Base-by-base conservation (phyloP, 2,329 filamentous ascomycete species). In the Neonectria faginata region DNA sequence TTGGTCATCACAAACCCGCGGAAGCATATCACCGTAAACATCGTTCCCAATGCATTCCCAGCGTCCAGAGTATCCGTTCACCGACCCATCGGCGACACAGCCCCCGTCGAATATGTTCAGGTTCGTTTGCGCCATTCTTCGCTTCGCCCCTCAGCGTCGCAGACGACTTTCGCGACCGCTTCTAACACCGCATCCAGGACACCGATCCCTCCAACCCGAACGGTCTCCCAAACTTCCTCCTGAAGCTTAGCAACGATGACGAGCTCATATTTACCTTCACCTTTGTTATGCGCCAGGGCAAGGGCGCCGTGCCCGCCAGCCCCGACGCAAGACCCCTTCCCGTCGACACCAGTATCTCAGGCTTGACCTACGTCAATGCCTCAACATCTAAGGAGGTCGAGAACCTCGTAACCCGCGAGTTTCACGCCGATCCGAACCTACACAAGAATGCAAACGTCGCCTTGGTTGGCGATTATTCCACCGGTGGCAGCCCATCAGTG, bases 361-460 rank as follows among this genome's bases (percentile, higher is more conserved):
- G 95, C 56, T 85, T 99, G 66, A 99, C 96, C 9, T 98, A 94
- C 77, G 91, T 97, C 67, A 95, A 95, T 78, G 95, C 93, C 45
- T 93, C 94, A 0, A 97, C 90, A 57, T 82, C 89, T 33, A 92
- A 88, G 79, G 96, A 99, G 74, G 88, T 99, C 58, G 96, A 98
- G 75, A 97, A 96, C 70, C 83, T 99, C 51, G 91, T 98, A 52
- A 98, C 95, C 16, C 87, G 94, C 72, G 96, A 99, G 79, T 98
- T 99, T 74, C 94, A 98, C 72, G 94, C 95, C 70, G 94, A 99
- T 75, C 96, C 96, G 1, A 99, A 99, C 75, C 84, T 99, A 60
- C 96, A 99, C 83, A 98, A 97, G 78, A 98, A 97, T 76, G 87
- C 94, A 59, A 98, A 98, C 76, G 96, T 99, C 42, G 92, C 97